These are phyloP conservation scores for Citrus maxima DNA, from an alignment of 345 rosid species.

Conservation along the genomic window DNA sequence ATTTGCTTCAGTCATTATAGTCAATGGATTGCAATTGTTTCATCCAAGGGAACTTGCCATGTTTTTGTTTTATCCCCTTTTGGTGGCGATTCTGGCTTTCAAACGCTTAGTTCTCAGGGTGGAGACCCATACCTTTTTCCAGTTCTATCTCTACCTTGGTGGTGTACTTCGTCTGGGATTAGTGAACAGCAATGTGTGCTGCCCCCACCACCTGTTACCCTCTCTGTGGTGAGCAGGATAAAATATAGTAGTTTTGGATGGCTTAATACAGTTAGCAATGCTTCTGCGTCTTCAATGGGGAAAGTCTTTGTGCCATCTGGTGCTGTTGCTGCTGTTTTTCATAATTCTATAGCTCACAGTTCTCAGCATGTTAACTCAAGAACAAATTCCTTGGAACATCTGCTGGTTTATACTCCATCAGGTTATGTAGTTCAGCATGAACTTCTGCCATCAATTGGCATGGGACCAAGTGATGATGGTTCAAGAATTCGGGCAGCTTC, in stretches of 20 bases:
- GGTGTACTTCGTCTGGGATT: constrained; percentile 57
- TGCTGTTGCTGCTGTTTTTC: constrained; percentile 66
- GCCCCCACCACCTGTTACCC: constrained; percentile 67
- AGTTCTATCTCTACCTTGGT: constrained; percentile 74
- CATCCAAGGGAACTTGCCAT: constrained; percentile 98
- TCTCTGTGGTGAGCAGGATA: constrained; percentile 92
- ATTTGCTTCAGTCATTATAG: constrained; percentile 90
- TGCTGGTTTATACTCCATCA: constrained; percentile 62
- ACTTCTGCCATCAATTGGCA: constrained; percentile 46
- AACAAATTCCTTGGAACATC: constrained; percentile 46
- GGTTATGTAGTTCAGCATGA: constrained; percentile 72
- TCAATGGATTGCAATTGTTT: constrained; percentile 88
- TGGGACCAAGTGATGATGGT: constrained; percentile 34
- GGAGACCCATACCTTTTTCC: constrained; percentile 53
- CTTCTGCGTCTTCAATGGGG: constrained; percentile 57
- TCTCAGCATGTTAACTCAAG: constrained; percentile 28
- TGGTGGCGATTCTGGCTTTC: constrained; percentile 74
- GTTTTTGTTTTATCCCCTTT: constrained; percentile 77
- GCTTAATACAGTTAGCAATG: constrained; percentile 86
- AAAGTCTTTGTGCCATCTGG: constrained; percentile 67
- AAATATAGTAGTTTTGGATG: constrained; percentile 88
- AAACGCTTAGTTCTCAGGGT: constrained; percentile 45
- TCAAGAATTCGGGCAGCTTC: constrained; percentile 35
- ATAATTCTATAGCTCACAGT: constrained; percentile 39
- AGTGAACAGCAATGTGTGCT: constrained; percentile 48